Evolutionary conservation across 1,284 basidiomycete genomes (phyloP).

Genomic region (Singerocomus rubriflavus): DNA sequence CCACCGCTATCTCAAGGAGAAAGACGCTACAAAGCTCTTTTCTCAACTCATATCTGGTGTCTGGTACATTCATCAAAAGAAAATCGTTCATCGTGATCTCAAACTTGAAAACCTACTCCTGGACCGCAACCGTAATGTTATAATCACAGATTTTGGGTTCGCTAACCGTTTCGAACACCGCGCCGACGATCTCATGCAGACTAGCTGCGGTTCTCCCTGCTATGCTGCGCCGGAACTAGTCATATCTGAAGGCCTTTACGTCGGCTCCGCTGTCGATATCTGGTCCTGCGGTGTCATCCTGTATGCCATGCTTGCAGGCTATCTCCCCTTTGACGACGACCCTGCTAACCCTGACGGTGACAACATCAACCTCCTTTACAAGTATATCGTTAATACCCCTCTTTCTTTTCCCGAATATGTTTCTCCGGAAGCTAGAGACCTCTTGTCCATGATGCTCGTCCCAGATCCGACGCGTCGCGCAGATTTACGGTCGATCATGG

Average conservation of each 20-base stretch:
- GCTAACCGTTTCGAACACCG: conserved; percentile 95
- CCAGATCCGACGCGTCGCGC: conserved; percentile 76
- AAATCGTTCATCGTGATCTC: conserved; percentile 98
- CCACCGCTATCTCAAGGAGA: conserved; percentile 94
- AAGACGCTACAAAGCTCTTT: conserved; percentile 94
- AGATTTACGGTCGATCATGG: conserved; percentile 74
- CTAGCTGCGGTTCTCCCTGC: conserved; percentile 95
- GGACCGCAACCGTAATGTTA: conserved; percentile 96
- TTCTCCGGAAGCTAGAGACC: conserved; percentile 71
- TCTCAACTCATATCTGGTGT: conserved; percentile 98
- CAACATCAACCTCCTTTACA: conserved; percentile 99
- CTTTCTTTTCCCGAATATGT: conserved; percentile 95
- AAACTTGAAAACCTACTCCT: conserved; percentile 98
- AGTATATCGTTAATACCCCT: conserved; percentile 96
- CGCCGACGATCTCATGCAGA: conserved; percentile 96
- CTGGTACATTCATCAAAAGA: conserved; percentile 98
- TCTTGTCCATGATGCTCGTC: conserved; percentile 83
- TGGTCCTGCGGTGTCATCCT: conserved; percentile 99
- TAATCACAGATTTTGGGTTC: conserved; percentile 99
- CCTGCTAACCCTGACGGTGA: conserved; percentile 98
- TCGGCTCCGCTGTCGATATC: conserved; percentile 98
- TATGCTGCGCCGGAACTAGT: conserved; percentile 99
- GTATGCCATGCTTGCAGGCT: conserved; percentile 99
- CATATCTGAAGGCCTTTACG: conserved; percentile 95
- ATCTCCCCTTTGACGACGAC: conserved; percentile 99